Percentiles rank a stretch among this genome's conserved stretches.
These are phyloP conservation scores for Trichodelitschia bisporula DNA, from an alignment of 495 filamentous ascomycete genomes.

Conservation along the genomic window DNA sequence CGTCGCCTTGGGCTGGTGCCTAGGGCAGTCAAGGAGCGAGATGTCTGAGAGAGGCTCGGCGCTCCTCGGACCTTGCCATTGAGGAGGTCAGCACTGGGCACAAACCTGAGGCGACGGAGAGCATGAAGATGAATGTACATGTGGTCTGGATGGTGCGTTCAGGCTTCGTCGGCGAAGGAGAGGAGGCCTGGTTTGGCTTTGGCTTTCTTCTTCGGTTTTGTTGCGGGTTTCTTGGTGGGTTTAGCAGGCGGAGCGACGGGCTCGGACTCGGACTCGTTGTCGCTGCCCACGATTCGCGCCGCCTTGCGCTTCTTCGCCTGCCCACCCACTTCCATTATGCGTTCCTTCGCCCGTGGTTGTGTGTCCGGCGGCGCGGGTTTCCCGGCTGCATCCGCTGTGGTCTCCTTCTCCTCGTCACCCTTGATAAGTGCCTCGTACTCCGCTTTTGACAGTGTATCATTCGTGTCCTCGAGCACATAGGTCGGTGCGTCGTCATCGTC, in stretches of 20 bases:
- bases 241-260: not conserved
- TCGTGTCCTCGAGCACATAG: slow-evolving; percentile 23
- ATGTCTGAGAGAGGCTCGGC: no score
- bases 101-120: no score
- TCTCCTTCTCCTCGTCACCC: slow-evolving; percentile 7
- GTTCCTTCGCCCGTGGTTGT: slow-evolving; percentile 1
- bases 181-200: no score
- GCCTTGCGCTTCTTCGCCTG: slow-evolving; percentile 2
- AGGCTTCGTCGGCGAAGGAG: no score
- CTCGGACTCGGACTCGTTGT: slow-evolving; percentile 1
- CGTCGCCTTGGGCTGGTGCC: no score
- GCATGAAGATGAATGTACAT: no score
- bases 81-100: no score
- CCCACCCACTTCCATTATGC: slow-evolving; percentile 1
- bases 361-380: slow-evolving; percentile 1
- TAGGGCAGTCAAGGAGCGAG: no score
- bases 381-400: not conserved
- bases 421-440: slow-evolving; percentile 18
- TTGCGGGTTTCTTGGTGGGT: slow-evolving; percentile 3
- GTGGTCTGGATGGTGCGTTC: no score
- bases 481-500: slow-evolving; percentile 22
- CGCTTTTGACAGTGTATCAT: slow-evolving; percentile 17
- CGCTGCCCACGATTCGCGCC: slow-evolving; percentile 1
- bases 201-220: slow-evolving; percentile 17
- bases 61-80: no score